Evolutionary conservation across 1,284 basidiomycete species (phyloP).

Genomic region (Meira nashicola): DNA sequence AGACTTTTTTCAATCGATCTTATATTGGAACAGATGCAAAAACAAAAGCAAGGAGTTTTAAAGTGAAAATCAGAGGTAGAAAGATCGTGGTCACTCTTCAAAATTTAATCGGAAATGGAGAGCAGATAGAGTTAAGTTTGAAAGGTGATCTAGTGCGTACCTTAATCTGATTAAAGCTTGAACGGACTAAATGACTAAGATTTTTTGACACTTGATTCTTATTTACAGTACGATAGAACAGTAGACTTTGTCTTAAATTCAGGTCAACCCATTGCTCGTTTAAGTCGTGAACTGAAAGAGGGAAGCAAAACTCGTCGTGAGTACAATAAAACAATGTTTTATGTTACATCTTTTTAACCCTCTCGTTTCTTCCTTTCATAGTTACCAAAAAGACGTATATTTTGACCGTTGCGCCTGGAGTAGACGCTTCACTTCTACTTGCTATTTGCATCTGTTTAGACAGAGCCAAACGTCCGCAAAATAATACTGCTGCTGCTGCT

Average conservation of each 20-base stretch:
- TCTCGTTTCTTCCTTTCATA: too few relatives aligned
- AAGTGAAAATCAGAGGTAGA: too few relatives aligned
- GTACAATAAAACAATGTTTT: too few relatives aligned
- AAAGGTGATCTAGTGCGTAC: slow-evolving; percentile 19
- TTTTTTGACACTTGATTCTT: too few relatives aligned
- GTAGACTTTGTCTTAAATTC: slow-evolving; percentile 20
- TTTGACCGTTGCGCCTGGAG: slow-evolving; percentile 18
- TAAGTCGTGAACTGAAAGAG: too few relatives aligned
- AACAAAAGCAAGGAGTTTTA: too few relatives aligned
- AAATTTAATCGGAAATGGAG: slow-evolving; percentile 13
- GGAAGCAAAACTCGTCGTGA: too few relatives aligned
- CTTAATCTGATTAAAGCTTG: too few relatives aligned
- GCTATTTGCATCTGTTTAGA: slow-evolving; percentile 56
- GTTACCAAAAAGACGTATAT: slow-evolving; percentile 21
- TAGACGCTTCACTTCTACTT: slow-evolving; percentile 55
- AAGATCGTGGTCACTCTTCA: not conserved
- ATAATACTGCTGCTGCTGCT: too few relatives aligned
- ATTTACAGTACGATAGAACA: slow-evolving; percentile 10
- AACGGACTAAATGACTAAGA: too few relatives aligned
- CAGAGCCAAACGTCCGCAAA: too few relatives aligned
- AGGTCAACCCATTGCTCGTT: slow-evolving; percentile 25
- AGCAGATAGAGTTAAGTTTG: slow-evolving; percentile 12
- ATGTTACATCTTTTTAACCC: too few relatives aligned
- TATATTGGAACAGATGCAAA: slow-evolving; percentile 1
- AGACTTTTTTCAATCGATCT: not conserved